Conservation (phyloP, 1,139 yeast genomes). For the Debaryomyces psychrophilus region DNA sequence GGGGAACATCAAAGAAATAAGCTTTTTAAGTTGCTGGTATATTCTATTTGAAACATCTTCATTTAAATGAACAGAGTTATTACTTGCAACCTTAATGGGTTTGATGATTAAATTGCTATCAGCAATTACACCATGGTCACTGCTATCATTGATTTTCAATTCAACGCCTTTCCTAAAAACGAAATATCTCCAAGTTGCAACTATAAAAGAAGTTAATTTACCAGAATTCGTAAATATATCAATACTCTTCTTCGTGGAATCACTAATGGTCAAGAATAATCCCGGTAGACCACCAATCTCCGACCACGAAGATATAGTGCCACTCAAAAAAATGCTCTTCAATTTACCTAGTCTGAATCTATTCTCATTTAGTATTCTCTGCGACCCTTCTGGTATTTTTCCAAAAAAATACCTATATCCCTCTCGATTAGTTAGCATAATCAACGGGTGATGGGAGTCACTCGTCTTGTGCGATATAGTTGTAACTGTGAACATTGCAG, state of each 20-base stretch:
- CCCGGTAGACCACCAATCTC: conserved; percentile 91
- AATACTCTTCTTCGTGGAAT: conserved; percentile 63
- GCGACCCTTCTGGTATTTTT: conserved; percentile 82
- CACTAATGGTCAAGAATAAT: conserved; percentile 78
- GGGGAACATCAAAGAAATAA: conserved; percentile 55
- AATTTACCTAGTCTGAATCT: conserved; percentile 58
- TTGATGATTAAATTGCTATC: conserved; percentile 58
- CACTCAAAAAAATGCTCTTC: conserved; percentile 73
- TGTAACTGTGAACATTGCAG: conserved; percentile 39
- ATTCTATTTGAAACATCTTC: conserved; percentile 11
- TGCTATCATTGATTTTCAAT: conserved; percentile 47
- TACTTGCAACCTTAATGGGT: conserved; percentile 45
- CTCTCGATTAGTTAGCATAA: conserved; percentile 51
- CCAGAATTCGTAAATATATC: conserved; percentile 42
- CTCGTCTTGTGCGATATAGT: conserved; percentile 60
- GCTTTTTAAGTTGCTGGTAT: conserved; percentile 31
- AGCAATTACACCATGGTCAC: conserved; percentile 39
- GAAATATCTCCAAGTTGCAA: conserved; percentile 84
- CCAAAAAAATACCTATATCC: conserved; percentile 78
- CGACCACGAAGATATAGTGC: conserved; percentile 66
- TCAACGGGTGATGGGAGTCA: conserved; percentile 62
- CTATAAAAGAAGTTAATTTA: conserved; percentile 52
- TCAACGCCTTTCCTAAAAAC: conserved; percentile 81
- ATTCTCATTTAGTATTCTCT: conserved; percentile 64
- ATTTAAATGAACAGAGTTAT: not conserved